A percentile compares a stretch with the other conserved stretches of the same genome.
These are phyloP conservation scores for Lasiosphaeria ovina DNA, from an alignment of 495 filamentous ascomycete species.

Conservation along the genomic window DNA sequence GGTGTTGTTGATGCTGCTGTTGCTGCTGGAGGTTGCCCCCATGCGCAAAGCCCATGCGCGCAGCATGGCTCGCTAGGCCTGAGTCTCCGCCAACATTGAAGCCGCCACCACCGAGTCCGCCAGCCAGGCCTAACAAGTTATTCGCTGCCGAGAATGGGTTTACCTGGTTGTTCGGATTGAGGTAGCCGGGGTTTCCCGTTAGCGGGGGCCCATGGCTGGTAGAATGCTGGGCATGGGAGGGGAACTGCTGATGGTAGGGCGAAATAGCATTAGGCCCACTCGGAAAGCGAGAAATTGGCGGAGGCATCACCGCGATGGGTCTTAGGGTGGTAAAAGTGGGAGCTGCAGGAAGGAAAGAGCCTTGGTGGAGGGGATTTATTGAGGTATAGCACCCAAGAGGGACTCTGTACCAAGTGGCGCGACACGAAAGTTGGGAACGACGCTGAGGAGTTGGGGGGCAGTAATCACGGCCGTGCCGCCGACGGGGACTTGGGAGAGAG, in stretches of 20 bases:
- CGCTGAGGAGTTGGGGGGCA: no score
- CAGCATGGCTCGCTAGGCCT: conserved; percentile 84
- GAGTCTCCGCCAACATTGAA: conserved; percentile 67
- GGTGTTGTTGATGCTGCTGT: conserved; percentile 39
- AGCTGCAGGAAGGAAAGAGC: no score
- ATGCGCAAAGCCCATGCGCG: conserved; percentile 80
- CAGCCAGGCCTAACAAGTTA: conserved; percentile 59
- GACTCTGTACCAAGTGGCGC: no score
- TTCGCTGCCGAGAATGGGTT: conserved; percentile 64
- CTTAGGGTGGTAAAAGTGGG: no score
- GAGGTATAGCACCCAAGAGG: no score
- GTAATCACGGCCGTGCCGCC: no score
- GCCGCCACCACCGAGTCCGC: conserved; percentile 43
- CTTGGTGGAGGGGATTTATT: no score
- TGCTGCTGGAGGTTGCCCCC: conserved; percentile 72
- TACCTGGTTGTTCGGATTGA: conserved; percentile 63
- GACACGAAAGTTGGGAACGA: no score
- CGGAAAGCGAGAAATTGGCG: conserved; percentile 33
- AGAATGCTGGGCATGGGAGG: conserved; percentile 43
- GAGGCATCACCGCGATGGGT: conserved; percentile 27
- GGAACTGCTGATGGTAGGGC: conserved; percentile 48
- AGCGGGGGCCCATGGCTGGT: conserved; percentile 39
- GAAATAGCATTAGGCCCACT: conserved; percentile 37
- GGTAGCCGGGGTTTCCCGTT: conserved; percentile 38
- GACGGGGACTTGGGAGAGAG: no score